Conservation (phyloP, 495 filamentous ascomycete species). For the Aspergillus heteromorphus region DNA sequence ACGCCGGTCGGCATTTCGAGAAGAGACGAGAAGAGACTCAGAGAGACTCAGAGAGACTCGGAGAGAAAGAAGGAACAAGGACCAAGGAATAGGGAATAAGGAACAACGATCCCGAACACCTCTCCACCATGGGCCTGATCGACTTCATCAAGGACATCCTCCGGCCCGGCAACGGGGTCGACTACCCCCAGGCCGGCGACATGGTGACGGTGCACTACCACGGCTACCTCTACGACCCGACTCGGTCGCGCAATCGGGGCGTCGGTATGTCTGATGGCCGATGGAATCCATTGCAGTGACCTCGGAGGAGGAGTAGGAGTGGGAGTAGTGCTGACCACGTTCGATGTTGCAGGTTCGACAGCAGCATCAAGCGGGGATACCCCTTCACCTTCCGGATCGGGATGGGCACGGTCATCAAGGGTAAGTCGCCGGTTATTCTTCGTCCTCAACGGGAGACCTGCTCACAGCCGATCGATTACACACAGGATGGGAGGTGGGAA, state of each 20-base stretch:
- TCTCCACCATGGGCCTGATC: conserved; percentile 29
- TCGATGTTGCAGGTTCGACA: conserved; percentile 14
- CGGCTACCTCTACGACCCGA: conserved; percentile 63
- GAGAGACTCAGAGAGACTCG: no score
- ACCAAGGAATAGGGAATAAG: no score
- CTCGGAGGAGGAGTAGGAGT: neutral
- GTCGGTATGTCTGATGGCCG: conserved; percentile 29
- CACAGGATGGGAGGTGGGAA: conserved; percentile 20
- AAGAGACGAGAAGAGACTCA: no score
- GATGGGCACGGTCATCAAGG: conserved; percentile 18
- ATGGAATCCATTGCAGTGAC: neutral
- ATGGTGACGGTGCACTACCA: conserved; percentile 70
- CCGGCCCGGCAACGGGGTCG: conserved; percentile 39
- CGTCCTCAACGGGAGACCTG: neutral
- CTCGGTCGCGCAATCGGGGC: conserved; percentile 33
- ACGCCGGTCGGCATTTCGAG: no score
- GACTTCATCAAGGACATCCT: conserved; percentile 41
- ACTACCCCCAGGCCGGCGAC: conserved; percentile 53
- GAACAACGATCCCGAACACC: no score
- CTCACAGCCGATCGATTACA: neutral
- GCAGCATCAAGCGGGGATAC: conserved; percentile 18
- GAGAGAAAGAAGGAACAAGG: no score
- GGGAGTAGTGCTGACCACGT: neutral
- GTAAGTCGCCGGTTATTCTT: neutral
- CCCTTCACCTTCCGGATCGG: conserved; percentile 20